Percentiles rank a stretch among this genome's conserved stretches.
Conservation (phyloP, 768 basidiomycete genomes). For the Mycena epipterygia region DNA sequence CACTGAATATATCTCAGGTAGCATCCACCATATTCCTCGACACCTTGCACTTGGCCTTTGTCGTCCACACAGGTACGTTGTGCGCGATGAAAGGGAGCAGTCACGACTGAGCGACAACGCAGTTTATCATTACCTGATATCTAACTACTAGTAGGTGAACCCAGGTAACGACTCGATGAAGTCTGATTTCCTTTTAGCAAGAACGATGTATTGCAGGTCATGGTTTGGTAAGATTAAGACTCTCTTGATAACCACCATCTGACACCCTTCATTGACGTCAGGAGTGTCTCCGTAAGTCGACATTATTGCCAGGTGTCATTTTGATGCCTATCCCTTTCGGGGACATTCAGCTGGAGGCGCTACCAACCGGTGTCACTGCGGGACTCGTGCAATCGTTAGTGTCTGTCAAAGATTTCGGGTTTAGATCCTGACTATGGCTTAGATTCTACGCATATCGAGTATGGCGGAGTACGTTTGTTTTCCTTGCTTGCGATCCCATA, state of each 20-base stretch:
- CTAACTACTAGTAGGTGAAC: slow-evolving; percentile 52
- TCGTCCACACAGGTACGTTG: slow-evolving; percentile 59
- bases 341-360: slow-evolving; percentile 59
- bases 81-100: not conserved
- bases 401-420: not conserved
- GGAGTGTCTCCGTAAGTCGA: slow-evolving; percentile 55
- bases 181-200: slow-evolving; percentile 8
- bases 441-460: slow-evolving; percentile 67
- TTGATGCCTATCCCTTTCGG: not conserved
- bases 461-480: slow-evolving; percentile 54
- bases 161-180: not conserved
- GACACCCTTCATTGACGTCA: slow-evolving; percentile 26
- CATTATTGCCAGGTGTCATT: not conserved
- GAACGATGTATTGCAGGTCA: slow-evolving; percentile 19
- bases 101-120: slow-evolving; percentile 1
- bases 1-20: slow-evolving; percentile 48
- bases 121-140: slow-evolving; percentile 67
- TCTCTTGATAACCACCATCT: not conserved
- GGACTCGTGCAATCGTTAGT: slow-evolving; percentile 65
- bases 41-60: slow-evolving; percentile 60
- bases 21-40: slow-evolving; percentile 57
- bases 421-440: not conserved
- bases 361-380: slow-evolving; percentile 64
- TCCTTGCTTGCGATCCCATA: too few species aligned
- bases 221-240: slow-evolving; percentile 29